phyloP scores from a whole-genome alignment of 192 early-diverging fungal genomes.

The Allomyces macrogynus region DNA sequence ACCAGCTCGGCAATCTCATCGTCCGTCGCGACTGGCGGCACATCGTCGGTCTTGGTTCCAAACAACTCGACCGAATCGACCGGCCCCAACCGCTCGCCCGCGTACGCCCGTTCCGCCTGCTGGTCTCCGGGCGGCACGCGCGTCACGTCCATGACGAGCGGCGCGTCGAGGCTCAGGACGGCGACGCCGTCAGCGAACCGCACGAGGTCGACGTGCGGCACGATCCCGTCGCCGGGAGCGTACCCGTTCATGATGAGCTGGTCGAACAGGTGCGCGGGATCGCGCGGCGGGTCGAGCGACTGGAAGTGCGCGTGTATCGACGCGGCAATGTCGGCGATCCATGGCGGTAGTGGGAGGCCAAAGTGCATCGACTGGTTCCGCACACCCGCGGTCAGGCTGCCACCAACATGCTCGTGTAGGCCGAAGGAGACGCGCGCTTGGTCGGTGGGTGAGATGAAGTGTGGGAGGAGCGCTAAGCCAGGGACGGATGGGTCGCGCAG shows the following conservation, averaged over 20 bases:
- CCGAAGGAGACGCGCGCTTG: too few species aligned
- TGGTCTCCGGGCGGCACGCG: not conserved
- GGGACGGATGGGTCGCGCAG: too few species aligned
- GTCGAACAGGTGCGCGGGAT: conserved; percentile 13
- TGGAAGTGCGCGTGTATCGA: not conserved
- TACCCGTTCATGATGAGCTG: conserved; percentile 32
- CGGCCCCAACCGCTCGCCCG: not conserved
- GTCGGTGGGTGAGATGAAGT: too few species aligned
- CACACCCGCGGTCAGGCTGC: too few species aligned
- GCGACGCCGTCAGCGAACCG: conserved; percentile 30
- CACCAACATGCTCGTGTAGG: too few species aligned
- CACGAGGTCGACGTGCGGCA: conserved; percentile 27
- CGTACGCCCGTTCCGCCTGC: not conserved
- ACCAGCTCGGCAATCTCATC: not conserved
- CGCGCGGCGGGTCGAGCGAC: conserved; percentile 1
- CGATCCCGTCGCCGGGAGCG: conserved; percentile 24
- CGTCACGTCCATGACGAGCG: conserved; percentile 20
- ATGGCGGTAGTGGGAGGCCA: too few species aligned
- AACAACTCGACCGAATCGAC: conserved; percentile 6
- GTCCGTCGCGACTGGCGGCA: not conserved
- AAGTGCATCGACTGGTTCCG: too few species aligned
- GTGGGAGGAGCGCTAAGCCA: too few species aligned
- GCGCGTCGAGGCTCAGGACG: conserved; percentile 17
- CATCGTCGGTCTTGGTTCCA: too few species aligned
- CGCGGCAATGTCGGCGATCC: too few species aligned